Evolutionary conservation across 2,329 filamentous ascomycete genomes (phyloP).

Genomic region (Arthrobotrys megalospora): DNA sequence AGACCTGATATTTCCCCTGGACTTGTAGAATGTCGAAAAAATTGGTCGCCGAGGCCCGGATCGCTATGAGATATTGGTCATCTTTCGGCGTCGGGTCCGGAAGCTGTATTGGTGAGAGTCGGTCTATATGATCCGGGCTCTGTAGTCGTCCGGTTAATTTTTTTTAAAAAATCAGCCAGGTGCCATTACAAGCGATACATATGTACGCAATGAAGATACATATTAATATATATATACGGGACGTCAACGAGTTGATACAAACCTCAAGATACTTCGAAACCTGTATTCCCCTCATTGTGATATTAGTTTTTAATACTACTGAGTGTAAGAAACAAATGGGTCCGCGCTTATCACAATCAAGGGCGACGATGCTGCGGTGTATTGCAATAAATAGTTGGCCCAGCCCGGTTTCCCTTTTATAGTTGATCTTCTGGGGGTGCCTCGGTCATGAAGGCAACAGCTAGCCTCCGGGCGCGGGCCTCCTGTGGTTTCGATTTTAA

Average conservation of each 20-base stretch:
- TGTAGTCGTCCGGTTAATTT: conserved; percentile 68
- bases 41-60: conserved; percentile 90
- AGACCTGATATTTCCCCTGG: conserved; percentile 87
- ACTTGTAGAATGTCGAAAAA: conserved; percentile 98
- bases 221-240: neutral
- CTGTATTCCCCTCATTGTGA: conserved; percentile 81
- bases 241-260: conserved; percentile 60
- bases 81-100: conserved; percentile 80
- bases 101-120: conserved; percentile 80
- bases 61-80: conserved; percentile 86
- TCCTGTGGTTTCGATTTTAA: conserved; percentile 15
- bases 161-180: conserved; percentile 35
- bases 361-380: too few species aligned
- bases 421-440: neutral
- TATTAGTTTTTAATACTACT: too few species aligned
- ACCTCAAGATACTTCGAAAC: conserved; percentile 82
- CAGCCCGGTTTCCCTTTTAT: neutral
- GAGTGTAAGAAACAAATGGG: too few species aligned
- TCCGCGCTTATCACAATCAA: too few species aligned
- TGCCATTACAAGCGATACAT: neutral
- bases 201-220: too few species aligned
- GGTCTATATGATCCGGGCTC: conserved; percentile 85
- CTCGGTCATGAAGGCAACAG: neutral
- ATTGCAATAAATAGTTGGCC: too few species aligned
- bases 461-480: neutral